Evolutionary conservation across 2,329 filamentous ascomycete species (phyloP).

Genomic region (Claviceps fusiformis): DNA sequence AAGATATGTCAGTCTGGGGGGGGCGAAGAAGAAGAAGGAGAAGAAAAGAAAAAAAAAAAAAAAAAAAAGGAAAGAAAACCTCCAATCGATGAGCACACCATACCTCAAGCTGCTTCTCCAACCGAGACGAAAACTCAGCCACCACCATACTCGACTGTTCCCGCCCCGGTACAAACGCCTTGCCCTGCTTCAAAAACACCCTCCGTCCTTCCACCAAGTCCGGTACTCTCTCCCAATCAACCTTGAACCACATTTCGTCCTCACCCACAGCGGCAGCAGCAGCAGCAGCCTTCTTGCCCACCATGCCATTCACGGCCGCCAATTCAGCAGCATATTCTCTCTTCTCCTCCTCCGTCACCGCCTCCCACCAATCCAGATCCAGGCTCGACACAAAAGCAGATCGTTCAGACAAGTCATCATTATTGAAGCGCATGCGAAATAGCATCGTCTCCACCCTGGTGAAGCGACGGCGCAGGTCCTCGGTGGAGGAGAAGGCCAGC

Average conservation of each 20-base stretch:
- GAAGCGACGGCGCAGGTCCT: constrained; percentile 80
- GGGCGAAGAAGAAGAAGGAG: too few species aligned
- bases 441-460: constrained; percentile 76
- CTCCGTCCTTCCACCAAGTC: constrained; percentile 72
- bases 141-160: constrained; percentile 85
- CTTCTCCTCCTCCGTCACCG: constrained; percentile 67
- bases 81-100: constrained; percentile 8
- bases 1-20: not conserved
- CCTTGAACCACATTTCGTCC: constrained; percentile 87
- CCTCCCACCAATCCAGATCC: constrained; percentile 82
- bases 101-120: constrained; percentile 78
- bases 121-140: constrained; percentile 64
- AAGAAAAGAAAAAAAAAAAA: too few species aligned
- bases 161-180: constrained; percentile 77
- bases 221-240: constrained; percentile 87
- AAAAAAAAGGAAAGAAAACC: not conserved
- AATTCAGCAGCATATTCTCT: constrained; percentile 48
- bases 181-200: constrained; percentile 66
- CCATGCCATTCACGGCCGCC: constrained; percentile 26
- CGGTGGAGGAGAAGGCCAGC: constrained; percentile 80
- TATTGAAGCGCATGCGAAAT: constrained; percentile 68
- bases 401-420: constrained; percentile 62
- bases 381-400: constrained; percentile 63
- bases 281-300: constrained; percentile 19
- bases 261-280: constrained; percentile 29